Conservation (phyloP, 768 basidiomycete genomes). For the Cyathus striatus region DNA sequence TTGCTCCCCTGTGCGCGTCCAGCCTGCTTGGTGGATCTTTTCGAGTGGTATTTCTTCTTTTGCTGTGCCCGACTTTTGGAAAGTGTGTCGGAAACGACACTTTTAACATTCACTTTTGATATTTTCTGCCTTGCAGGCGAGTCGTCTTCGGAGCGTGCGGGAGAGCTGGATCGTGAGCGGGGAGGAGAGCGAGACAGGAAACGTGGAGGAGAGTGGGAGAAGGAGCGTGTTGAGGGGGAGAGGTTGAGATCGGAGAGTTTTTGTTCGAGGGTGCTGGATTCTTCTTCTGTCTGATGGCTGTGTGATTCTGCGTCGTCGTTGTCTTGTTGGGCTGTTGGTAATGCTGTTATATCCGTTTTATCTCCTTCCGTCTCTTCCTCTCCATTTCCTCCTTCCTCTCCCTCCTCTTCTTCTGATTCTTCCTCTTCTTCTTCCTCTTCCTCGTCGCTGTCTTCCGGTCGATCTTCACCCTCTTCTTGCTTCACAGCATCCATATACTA, state of each 20-base stretch:
- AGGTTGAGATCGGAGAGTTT: constrained; percentile 18
- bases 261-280: constrained; percentile 3
- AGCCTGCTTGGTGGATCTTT: constrained; percentile 53
- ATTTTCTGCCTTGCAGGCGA: constrained; percentile 40
- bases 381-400: constrained; percentile 7
- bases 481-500: constrained; percentile 63
- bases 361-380: background rate
- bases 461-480: constrained; percentile 22
- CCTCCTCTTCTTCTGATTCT: constrained; percentile 28
- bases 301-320: background rate
- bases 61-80: constrained; percentile 54
- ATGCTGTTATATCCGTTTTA: background rate
- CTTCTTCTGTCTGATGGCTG: background rate
- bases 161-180: constrained; percentile 41
- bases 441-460: constrained; percentile 31
- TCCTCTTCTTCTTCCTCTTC: constrained; percentile 30
- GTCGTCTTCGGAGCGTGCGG: constrained; percentile 32
- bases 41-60: constrained; percentile 76
- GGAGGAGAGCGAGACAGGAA: constrained; percentile 47
- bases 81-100: constrained; percentile 59
- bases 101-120: constrained; percentile 46
- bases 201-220: constrained; percentile 12
- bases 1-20: constrained; percentile 80
- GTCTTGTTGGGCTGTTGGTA: background rate
- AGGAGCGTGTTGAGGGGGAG: constrained; percentile 21